Evolutionary conservation across 2,329 filamentous ascomycete species (phyloP).

Genomic region (Xylariomycetidae sp.): DNA sequence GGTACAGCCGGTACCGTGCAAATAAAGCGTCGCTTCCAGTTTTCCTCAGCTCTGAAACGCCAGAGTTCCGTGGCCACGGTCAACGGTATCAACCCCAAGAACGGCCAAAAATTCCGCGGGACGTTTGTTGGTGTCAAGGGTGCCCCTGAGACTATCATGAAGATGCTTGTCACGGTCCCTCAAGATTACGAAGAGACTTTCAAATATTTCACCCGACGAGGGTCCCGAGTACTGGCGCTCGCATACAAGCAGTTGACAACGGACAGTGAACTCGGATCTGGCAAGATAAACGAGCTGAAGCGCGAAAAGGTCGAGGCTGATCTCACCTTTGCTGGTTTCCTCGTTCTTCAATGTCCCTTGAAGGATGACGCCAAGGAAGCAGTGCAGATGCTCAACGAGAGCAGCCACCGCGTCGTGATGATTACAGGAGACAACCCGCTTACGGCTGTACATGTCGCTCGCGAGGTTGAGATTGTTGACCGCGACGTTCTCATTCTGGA

Average conservation of each 20-base stretch:
- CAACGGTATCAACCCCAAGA: conserved; percentile 64
- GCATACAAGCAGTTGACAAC: conserved; percentile 87
- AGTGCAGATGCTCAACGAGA: conserved; percentile 96
- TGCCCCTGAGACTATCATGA: conserved; percentile 93
- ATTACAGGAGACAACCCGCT: conserved; percentile 98
- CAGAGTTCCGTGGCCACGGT: conserved; percentile 92
- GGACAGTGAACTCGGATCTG: conserved; percentile 75
- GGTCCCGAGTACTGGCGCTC: conserved; percentile 87
- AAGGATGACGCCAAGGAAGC: conserved; percentile 95
- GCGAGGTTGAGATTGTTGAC: conserved; percentile 95
- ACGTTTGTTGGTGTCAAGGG: conserved; percentile 97
- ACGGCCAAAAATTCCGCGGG: conserved; percentile 70
- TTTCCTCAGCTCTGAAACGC: conserved; percentile 92
- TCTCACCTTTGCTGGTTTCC: conserved; percentile 86
- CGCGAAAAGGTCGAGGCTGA: conserved; percentile 85
- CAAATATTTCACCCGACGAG: conserved; percentile 96
- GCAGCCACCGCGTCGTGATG: conserved; percentile 97
- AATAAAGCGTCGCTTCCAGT: conserved; percentile 95
- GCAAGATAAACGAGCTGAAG: conserved; percentile 88
- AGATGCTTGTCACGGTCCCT: conserved; percentile 80
- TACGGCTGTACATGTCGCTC: conserved; percentile 91
- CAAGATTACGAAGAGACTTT: conserved; percentile 94
- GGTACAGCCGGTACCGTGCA: conserved; percentile 73
- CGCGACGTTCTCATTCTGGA: conserved; percentile 92
- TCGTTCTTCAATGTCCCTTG: conserved; percentile 90